These are phyloP conservation scores for Salix brachista DNA, from an alignment of 345 rosid species.

Conservation along the genomic window DNA sequence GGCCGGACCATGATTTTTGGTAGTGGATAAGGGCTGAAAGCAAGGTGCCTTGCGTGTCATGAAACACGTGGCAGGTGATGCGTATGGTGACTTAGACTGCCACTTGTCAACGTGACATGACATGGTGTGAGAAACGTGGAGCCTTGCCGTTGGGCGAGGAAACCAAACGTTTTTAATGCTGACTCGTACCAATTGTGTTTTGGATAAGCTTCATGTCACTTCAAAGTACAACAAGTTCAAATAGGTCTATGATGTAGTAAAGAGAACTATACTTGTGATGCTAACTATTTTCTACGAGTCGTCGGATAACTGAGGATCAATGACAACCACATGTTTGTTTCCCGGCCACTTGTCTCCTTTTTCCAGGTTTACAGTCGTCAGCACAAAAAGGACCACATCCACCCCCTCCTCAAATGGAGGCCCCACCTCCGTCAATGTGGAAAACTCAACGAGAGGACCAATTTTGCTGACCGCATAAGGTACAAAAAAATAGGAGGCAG, in stretches of 20 bases:
- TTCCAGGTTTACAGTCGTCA: too few relatives aligned
- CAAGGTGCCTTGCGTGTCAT: constrained; percentile 34
- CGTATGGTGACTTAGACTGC: constrained; percentile 12
- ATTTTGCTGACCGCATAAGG: too few relatives aligned
- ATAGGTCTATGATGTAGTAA: too few relatives aligned
- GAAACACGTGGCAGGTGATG: constrained; percentile 16
- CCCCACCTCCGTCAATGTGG: too few relatives aligned
- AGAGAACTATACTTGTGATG: too few relatives aligned
- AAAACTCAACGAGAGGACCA: too few relatives aligned
- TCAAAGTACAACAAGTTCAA: neutral
- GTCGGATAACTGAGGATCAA: too few relatives aligned
- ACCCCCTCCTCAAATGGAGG: too few relatives aligned
- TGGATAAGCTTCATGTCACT: constrained; percentile 41
- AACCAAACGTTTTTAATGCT: constrained; percentile 8
- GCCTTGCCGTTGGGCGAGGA: constrained; percentile 35
- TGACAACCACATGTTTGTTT: too few relatives aligned
- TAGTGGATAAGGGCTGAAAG: constrained; percentile 35
- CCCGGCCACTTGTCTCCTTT: too few relatives aligned
- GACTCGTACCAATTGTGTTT: constrained; percentile 1
- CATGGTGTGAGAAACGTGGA: neutral
- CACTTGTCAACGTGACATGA: constrained; percentile 20
- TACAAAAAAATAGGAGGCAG: too few relatives aligned
- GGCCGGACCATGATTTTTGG: constrained; percentile 20
- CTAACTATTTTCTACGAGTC: neutral
- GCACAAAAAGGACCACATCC: too few relatives aligned